Evolutionary conservation across 2,329 filamentous ascomycete species (phyloP).

Genomic region (Nemania diffusa): DNA sequence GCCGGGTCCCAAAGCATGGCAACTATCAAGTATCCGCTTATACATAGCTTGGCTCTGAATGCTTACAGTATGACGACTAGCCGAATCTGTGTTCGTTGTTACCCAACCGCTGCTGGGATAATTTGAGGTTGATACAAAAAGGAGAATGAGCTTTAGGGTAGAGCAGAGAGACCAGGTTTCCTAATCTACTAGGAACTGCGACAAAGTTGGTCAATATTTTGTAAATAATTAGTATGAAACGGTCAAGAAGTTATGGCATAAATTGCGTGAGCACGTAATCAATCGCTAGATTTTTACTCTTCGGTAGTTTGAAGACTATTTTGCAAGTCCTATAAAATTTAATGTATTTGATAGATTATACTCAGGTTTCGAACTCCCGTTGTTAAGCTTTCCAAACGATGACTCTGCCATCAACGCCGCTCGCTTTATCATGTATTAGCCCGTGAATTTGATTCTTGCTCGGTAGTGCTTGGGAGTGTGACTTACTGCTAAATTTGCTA

Average conservation of each 20-base stretch:
- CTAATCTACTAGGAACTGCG: not conserved
- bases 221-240: not conserved
- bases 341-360: not conserved
- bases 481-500: conserved; percentile 87
- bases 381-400: conserved; percentile 78
- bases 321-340: not conserved
- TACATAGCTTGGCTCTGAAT: not conserved
- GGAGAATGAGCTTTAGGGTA: not conserved
- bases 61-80: not conserved
- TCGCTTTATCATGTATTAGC: conserved; percentile 64
- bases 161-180: not conserved
- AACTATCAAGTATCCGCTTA: not conserved
- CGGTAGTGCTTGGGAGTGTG: conserved; percentile 2
- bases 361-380: not conserved
- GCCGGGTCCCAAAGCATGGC: not conserved
- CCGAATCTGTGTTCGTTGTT: too few relatives aligned
- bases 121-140: too few relatives aligned
- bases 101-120: too few relatives aligned
- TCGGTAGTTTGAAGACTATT: not conserved
- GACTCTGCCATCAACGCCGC: conserved; percentile 83
- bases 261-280: too few relatives aligned
- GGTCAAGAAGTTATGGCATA: not conserved
- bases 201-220: too few relatives aligned
- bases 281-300: not conserved
- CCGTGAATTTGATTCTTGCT: conserved; percentile 12